Percentiles rank a stretch among this genome's conserved stretches.
Evolutionary conservation across 495 filamentous ascomycete genomes (phyloP).

Genomic region (Podospora pseudocomata): DNA sequence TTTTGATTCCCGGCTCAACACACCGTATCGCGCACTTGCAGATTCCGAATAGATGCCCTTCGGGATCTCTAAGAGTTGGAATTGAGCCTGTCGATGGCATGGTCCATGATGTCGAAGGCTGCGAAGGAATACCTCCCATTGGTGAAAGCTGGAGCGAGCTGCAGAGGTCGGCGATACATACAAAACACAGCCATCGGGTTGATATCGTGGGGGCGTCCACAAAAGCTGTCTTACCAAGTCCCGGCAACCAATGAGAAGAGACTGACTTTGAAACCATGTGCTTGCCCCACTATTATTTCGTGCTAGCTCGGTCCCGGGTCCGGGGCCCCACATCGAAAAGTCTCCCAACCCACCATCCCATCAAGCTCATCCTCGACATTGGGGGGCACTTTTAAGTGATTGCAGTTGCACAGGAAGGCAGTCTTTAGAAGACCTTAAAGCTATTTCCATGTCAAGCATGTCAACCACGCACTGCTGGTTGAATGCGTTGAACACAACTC

Average conservation of each 20-base stretch:
- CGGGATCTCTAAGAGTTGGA: not conserved
- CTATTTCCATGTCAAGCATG: not conserved
- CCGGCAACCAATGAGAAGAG: not conserved
- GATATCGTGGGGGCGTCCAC: not conserved
- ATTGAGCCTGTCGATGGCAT: not conserved
- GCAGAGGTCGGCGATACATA: not conserved
- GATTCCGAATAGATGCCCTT: not conserved
- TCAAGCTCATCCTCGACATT: not conserved
- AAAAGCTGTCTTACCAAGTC: not conserved
- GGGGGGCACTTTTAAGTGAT: not conserved
- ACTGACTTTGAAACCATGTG: slow-evolving; percentile 3
- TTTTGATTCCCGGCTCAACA: not conserved
- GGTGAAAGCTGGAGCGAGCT: not conserved
- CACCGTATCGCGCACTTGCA: not conserved
- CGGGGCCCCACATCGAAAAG: not conserved
- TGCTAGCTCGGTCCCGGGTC: not conserved
- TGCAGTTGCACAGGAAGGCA: not conserved
- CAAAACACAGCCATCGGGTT: not conserved
- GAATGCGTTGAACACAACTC: not conserved
- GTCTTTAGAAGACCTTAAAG: not conserved
- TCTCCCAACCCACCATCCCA: not conserved
- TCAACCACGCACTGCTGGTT: not conserved
- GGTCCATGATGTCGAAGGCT: not conserved
- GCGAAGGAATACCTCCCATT: not conserved
- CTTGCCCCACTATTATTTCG: slow-evolving; percentile 4